phyloP scores from a whole-genome alignment of 2,329 filamentous ascomycete genomes.

The Ophiocordyceps australis region DNA sequence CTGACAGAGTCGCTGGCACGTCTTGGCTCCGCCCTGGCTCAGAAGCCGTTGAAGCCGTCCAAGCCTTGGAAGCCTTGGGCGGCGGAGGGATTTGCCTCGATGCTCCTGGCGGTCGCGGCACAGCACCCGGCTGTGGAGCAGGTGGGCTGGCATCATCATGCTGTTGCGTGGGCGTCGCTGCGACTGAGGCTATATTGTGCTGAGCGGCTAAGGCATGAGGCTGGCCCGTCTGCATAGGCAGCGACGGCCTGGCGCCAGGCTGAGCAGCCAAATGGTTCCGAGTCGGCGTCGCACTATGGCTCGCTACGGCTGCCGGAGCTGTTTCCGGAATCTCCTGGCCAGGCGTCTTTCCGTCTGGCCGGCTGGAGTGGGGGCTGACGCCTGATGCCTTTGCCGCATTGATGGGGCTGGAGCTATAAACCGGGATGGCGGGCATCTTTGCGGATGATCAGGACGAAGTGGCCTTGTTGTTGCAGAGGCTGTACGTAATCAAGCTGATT shows the following conservation, averaged over 20 bases:
- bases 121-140: constrained; percentile 37
- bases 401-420: constrained; percentile 41
- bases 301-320: constrained; percentile 5
- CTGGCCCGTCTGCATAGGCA: constrained; percentile 23
- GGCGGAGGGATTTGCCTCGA: constrained; percentile 28
- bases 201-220: constrained; percentile 14
- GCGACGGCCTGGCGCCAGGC: constrained; percentile 10
- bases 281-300: not conserved
- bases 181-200: constrained; percentile 24
- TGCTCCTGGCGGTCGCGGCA: constrained; percentile 21
- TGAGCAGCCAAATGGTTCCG: too few relatives aligned
- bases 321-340: constrained; percentile 9
- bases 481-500: too few relatives aligned
- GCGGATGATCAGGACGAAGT: too few relatives aligned
- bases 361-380: constrained; percentile 24
- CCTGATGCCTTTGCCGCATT: constrained; percentile 33
- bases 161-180: constrained; percentile 3
- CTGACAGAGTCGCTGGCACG: too few relatives aligned
- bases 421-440: constrained; percentile 43
- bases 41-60: too few relatives aligned
- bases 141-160: constrained; percentile 22
- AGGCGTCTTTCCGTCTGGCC: constrained; percentile 1
- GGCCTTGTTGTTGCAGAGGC: too few relatives aligned
- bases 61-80: too few relatives aligned
- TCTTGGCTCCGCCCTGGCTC: constrained; percentile 18